Percentiles rank a stretch among this genome's conserved stretches.
Conservation (phyloP, 2,329 filamentous ascomycete species). For the Pseudocercospora pini-densiflorae region DNA sequence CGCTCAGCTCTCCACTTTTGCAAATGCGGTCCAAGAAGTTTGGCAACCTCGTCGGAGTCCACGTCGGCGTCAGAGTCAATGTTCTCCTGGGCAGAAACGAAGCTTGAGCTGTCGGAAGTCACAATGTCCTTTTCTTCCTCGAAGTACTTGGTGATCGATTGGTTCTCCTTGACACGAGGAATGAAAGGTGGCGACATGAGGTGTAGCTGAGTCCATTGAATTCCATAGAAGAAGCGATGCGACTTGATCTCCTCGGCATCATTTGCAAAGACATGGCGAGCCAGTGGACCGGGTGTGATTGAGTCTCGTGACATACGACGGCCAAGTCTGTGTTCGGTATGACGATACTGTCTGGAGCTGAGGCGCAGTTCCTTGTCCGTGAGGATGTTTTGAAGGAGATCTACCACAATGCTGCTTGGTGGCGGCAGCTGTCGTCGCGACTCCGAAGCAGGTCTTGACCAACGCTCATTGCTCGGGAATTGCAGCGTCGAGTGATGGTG, state of each 20-base stretch:
- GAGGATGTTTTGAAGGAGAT: constrained; percentile 75
- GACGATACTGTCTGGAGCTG: constrained; percentile 70
- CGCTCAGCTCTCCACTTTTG: constrained; percentile 32
- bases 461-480: constrained; percentile 66
- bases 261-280: constrained; percentile 70
- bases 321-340: constrained; percentile 59
- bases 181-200: constrained; percentile 75
- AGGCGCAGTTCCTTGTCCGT: constrained; percentile 75
- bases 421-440: constrained; percentile 44
- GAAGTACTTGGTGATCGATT: constrained; percentile 78
- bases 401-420: constrained; percentile 72
- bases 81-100: constrained; percentile 29
- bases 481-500: constrained; percentile 71
- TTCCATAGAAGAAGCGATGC: constrained; percentile 82
- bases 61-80: constrained; percentile 25
- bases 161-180: constrained; percentile 64
- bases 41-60: constrained; percentile 18
- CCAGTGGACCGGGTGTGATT: constrained; percentile 38
- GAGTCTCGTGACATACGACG: constrained; percentile 50
- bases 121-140: constrained; percentile 76
- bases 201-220: constrained; percentile 79
- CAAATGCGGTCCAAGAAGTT: constrained; percentile 20
- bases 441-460: constrained; percentile 57
- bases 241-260: constrained; percentile 89
- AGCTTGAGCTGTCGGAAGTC: constrained; percentile 40